Evolutionary conservation across 2,329 filamentous ascomycete genomes (phyloP).

Genomic region (Colletotrichum sp.): DNA sequence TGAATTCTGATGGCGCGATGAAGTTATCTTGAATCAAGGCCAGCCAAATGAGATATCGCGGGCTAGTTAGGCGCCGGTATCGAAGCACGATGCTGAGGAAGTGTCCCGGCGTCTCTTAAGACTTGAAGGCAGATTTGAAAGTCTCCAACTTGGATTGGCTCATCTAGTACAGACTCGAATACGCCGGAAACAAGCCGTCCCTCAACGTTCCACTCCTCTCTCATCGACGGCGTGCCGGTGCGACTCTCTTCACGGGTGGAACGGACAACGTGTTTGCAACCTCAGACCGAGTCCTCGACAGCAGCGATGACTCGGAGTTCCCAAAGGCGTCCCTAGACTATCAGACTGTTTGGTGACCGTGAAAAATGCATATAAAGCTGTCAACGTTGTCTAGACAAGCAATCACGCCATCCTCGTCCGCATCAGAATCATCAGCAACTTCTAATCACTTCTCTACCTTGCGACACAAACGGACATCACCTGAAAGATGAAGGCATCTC

Average conservation of each 20-base stretch:
- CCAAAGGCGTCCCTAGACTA: not conserved
- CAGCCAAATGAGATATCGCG: not conserved
- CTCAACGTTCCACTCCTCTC: not conserved
- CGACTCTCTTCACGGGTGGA: conserved; percentile 8
- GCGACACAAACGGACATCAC: not conserved
- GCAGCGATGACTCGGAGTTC: not conserved
- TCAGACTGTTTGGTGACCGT: not conserved
- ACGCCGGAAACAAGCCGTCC: not conserved
- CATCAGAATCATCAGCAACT: not conserved
- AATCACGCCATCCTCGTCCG: not conserved
- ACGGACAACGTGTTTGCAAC: conserved; percentile 4
- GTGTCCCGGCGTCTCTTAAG: not conserved
- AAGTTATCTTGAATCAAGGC: not conserved
- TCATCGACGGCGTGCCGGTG: not conserved
- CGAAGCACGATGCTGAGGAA: not conserved
- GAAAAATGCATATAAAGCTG: not conserved
- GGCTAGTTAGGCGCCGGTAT: not conserved
- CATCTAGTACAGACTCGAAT: not conserved
- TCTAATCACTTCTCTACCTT: not conserved
- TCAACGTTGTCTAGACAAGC: not conserved
- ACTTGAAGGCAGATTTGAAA: not conserved
- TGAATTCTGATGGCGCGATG: not conserved
- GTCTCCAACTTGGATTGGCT: not conserved
- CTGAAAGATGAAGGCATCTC: not conserved
- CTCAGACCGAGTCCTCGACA: not conserved